phyloP scores from a whole-genome alignment of 768 basidiomycete genomes.

The Strobilomyces echinocephalus region DNA sequence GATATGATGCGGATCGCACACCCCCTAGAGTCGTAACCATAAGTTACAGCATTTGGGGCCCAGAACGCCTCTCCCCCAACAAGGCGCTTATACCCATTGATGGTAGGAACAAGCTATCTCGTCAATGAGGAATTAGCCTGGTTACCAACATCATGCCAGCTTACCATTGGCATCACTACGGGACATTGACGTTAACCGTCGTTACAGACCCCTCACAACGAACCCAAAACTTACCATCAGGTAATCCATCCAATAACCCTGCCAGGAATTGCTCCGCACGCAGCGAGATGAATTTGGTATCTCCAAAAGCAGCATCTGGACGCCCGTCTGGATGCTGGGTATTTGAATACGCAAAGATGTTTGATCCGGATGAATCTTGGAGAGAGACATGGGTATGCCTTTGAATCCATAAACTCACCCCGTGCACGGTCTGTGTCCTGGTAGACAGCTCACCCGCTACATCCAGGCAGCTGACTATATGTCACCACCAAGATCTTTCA shows the following conservation, averaged over 20 bases:
- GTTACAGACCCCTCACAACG: not conserved
- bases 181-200: not conserved
- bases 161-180: slow-evolving; percentile 80
- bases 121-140: not conserved
- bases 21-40: slow-evolving; percentile 92
- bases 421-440: slow-evolving; percentile 8
- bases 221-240: slow-evolving; percentile 59
- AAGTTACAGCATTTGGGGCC: slow-evolving; percentile 91
- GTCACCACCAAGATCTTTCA: slow-evolving; percentile 4
- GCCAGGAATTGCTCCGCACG: slow-evolving; percentile 92
- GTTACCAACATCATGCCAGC: slow-evolving; percentile 9
- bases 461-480: slow-evolving; percentile 74
- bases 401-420: slow-evolving; percentile 1
- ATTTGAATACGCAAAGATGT: slow-evolving; percentile 72
- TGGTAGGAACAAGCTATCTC: slow-evolving; percentile 72
- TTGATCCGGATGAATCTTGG: slow-evolving; percentile 60
- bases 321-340: slow-evolving; percentile 61
- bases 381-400: slow-evolving; percentile 93
- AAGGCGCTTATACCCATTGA: slow-evolving; percentile 97
- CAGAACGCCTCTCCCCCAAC: slow-evolving; percentile 91
- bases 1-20: slow-evolving; percentile 91
- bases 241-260: slow-evolving; percentile 82
- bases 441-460: slow-evolving; percentile 66
- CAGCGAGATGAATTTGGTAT: slow-evolving; percentile 80
- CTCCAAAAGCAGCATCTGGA: slow-evolving; percentile 65